Evolutionary conservation across 73 alveolate genomes (phyloP).

Genomic region (Tetrahymena thermophila): DNA sequence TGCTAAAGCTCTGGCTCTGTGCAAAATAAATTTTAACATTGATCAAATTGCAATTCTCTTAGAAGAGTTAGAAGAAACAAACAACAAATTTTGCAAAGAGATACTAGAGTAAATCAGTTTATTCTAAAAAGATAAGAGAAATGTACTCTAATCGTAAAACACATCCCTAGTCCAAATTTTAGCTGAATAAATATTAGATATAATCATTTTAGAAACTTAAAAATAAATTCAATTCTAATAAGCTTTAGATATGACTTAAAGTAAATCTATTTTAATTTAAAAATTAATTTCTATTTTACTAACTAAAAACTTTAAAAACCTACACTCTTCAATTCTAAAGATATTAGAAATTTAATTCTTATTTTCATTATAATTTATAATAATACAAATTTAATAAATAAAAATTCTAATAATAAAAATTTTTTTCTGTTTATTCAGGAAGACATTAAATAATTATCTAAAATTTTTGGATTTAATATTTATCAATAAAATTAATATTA

Average conservation of each 20-base stretch:
- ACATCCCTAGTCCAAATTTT: background rate
- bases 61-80: background rate
- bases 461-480: too few species aligned
- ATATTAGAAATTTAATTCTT: too few species aligned
- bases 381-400: too few species aligned
- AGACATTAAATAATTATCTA: too few species aligned
- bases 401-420: too few species aligned
- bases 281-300: background rate
- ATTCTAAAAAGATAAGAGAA: background rate
- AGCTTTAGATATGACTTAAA: background rate
- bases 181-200: background rate
- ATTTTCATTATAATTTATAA: too few species aligned
- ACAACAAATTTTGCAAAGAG: background rate
- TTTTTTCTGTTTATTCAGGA: too few species aligned
- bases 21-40: background rate
- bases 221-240: background rate
- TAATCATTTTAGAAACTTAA: background rate
- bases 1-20: background rate
- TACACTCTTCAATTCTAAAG: too few species aligned
- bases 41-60: background rate
- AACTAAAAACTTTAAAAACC: too few species aligned
- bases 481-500: too few species aligned
- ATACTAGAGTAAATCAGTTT: background rate
- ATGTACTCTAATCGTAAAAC: background rate
- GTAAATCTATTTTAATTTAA: background rate